These are phyloP conservation scores for Castanea mollissima DNA, from an alignment of 306 rosid genomes.

Conservation along the genomic window DNA sequence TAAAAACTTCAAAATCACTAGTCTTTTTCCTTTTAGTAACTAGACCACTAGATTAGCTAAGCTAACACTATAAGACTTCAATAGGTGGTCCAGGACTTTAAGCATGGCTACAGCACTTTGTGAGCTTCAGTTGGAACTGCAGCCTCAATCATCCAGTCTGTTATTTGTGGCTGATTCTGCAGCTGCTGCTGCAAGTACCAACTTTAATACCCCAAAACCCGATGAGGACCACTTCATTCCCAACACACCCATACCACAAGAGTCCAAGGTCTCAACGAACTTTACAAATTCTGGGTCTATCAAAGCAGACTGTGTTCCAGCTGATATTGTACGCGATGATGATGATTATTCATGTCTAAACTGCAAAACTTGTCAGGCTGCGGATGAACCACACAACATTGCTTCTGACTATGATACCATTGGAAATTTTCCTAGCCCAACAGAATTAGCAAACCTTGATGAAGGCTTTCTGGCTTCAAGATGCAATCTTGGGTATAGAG, in stretches of 20 bases:
- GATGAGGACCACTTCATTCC: conserved; percentile 27
- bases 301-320: conserved; percentile 1
- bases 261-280: conserved; percentile 14
- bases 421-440: conserved; percentile 49
- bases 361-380: neutral
- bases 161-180: too few species aligned
- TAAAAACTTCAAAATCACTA: too few species aligned
- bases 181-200: neutral
- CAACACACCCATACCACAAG: conserved; percentile 41
- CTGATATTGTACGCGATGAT: too few species aligned
- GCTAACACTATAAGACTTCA: too few species aligned
- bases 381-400: neutral
- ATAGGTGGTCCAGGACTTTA: too few species aligned
- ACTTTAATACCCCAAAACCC: conserved; percentile 7
- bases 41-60: too few species aligned
- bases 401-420: neutral
- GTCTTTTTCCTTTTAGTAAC: too few species aligned
- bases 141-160: too few species aligned
- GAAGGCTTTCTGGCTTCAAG: conserved; percentile 36
- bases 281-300: conserved; percentile 4
- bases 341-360: conserved; percentile 2
- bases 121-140: too few species aligned
- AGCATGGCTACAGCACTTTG: too few species aligned
- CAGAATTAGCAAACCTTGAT: conserved; percentile 41
- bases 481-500: conserved; percentile 50